These are phyloP conservation scores for Cryphonectria nitschkei DNA, from an alignment of 2,329 filamentous ascomycete species.

Conservation along the genomic window DNA sequence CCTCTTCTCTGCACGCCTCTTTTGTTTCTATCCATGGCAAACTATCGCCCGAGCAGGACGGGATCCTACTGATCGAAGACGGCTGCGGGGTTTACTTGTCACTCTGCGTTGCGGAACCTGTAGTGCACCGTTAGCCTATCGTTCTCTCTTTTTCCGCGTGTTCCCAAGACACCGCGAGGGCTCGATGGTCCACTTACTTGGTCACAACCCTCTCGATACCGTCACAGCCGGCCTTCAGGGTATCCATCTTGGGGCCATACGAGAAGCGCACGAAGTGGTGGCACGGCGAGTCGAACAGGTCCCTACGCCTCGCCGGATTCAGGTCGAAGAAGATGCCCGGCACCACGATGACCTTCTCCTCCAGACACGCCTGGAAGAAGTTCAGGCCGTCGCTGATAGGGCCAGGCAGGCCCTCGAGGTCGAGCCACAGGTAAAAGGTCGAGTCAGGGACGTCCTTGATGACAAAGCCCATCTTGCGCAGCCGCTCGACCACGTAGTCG, in stretches of 20 bases:
- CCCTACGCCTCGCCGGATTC: conserved; percentile 85
- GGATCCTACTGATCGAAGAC: neutral
- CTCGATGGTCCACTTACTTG: conserved; percentile 54
- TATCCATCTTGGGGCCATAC: conserved; percentile 82
- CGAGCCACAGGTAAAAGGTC: conserved; percentile 88
- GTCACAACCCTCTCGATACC: conserved; percentile 82
- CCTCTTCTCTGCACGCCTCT: neutral
- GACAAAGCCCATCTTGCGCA: conserved; percentile 84
- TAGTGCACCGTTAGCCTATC: neutral
- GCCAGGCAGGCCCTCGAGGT: conserved; percentile 70
- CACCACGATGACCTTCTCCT: conserved; percentile 95
- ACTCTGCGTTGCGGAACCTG: neutral
- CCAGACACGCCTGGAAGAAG: conserved; percentile 93
- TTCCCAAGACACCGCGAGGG: neutral
- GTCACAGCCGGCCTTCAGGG: conserved; percentile 77
- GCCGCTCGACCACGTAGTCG: conserved; percentile 82
- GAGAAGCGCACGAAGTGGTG: conserved; percentile 88
- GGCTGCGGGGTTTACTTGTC: neutral
- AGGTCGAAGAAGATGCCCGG: conserved; percentile 98
- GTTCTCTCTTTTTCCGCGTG: neutral
- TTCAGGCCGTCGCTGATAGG: conserved; percentile 90
- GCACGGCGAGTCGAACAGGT: conserved; percentile 92
- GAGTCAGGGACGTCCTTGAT: conserved; percentile 84
- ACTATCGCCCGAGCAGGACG: neutral
- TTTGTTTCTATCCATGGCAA: too few relatives aligned